Evolutionary conservation across 1,139 yeast genomes (phyloP).

Genomic region (Candida frijolesensis): DNA sequence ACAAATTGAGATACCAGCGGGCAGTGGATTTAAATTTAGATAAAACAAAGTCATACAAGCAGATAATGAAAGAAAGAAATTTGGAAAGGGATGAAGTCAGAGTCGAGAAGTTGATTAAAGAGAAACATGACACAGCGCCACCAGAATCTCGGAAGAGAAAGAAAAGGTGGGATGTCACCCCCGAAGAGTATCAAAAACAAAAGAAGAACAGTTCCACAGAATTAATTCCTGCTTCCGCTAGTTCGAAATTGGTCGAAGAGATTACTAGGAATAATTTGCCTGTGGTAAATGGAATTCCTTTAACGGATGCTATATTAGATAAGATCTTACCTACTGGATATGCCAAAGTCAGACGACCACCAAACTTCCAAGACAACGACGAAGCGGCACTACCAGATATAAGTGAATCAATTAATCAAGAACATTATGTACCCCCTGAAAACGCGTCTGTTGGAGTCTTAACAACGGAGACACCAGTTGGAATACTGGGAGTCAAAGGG

Average conservation of each 20-base stretch:
- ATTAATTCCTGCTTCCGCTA: not conserved
- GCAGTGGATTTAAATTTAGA: slow-evolving; percentile 26
- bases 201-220: slow-evolving; percentile 2
- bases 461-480: slow-evolving; percentile 39
- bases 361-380: slow-evolving; percentile 40
- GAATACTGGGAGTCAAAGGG: slow-evolving; percentile 60
- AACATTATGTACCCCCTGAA: slow-evolving; percentile 29
- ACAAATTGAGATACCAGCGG: slow-evolving; percentile 26
- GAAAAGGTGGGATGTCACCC: slow-evolving; percentile 40
- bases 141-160: slow-evolving; percentile 22
- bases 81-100: slow-evolving; percentile 34
- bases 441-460: slow-evolving; percentile 12
- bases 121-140: slow-evolving; percentile 13
- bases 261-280: slow-evolving; percentile 32
- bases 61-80: slow-evolving; percentile 38
- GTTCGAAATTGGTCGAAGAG: slow-evolving; percentile 7
- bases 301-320: slow-evolving; percentile 53
- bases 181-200: slow-evolving; percentile 30
- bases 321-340: slow-evolving; percentile 60
- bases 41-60: slow-evolving; percentile 30
- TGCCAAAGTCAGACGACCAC: slow-evolving; percentile 49
- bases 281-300: slow-evolving; percentile 44
- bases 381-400: slow-evolving; percentile 33
- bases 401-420: slow-evolving; percentile 23
- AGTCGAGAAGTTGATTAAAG: slow-evolving; percentile 21